Evolutionary conservation across 352 stramenopile genomes (phyloP), one percentile per base, ranked within the genome.

Genomic region (Globisporangium mamillatum): DNA sequence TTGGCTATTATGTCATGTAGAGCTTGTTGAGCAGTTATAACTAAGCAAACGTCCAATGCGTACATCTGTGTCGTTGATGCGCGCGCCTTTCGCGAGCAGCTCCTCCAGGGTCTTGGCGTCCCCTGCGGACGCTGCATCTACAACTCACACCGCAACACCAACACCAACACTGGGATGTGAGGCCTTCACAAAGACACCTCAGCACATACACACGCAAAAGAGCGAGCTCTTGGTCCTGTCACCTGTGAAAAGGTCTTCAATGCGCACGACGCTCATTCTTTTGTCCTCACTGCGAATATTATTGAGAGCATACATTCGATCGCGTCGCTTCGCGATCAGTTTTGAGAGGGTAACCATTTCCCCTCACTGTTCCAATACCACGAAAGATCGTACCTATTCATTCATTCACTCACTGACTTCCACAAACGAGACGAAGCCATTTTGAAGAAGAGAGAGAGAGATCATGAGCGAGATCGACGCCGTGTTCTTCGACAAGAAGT

Each of bases 401-500:
- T 50, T 32, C 27, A 32, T 32, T 32, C 16, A 1, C 41, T 50
- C 41, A 50, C 6, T 25, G 4, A 34, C 32, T 48, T 22, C n/a
- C n/a, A 62, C 6, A 3, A 34, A 34, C 29, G 29, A 32, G 34
- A 36, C 18, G 4, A 24, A 46, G 53, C 8, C 8, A 34, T 10
- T 36, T 36, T 32, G 38, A 46, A 46, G 38, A 46, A 22, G 53
- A 38, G 34, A 34, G 25, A 6, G 25, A 6, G 57, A 8, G 57
- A 73, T 5, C 32, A 91, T 90, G 80, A 79, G 79, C 57, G 75
- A 75, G 64, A 93, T 93, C 69, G 88, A 95, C 68, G 64, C 84
- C 12, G 72, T 72, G 63, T 94, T 93, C 75, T 94, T 88, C 67
- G 84, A 93, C 78, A 94, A 94, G 72, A 91, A 91, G 66, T 95